Evolutionary conservation across 2,329 filamentous ascomycete species (phyloP), one percentile per base, ranked within the genome.

Genomic region (Pseudocercospora pini-densiflorae): DNA sequence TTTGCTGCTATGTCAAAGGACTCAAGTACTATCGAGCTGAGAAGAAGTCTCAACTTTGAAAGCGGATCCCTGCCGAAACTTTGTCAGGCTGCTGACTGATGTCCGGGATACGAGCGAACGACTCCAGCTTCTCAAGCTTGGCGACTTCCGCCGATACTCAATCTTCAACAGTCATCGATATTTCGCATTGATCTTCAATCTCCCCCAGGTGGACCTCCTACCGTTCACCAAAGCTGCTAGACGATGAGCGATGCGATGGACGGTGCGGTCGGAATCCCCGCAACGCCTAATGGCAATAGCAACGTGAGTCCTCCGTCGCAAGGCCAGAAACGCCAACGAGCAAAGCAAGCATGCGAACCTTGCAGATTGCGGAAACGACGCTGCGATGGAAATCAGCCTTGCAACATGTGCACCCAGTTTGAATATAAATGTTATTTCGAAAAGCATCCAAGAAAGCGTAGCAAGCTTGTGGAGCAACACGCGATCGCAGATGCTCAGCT

Each of bases 341-440:
- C 76, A 12, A 77, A 77, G 54, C 76, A 77, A 61, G 76, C 76
- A 8, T 78, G 76, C 70, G 77, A 83, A 64, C 82, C 84, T 19
- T 88, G 86, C 64, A 81, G 86, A 40, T 80, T 86, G 12, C 81
- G 85, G 58, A 88, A 88, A 74, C 81, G 86, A 54, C 85, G 85
- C 76, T 88, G 86, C 69, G 83, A 87, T 67, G 85, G 85, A 12
- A 77, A 77, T 5, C 77, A 81, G 47, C 86, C 86, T 0, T 88
- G 86, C 72, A 80, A 79, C 57, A 85, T 84, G 36, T 88, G 86
- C 72, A 77, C 81, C 0, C 81, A 84, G 33, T 86, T 84, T 66
- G 85, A 86, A 45, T 85, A 85, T 63, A 81, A 84, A 16, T 67
- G 65, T 45, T 67, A 67, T 33, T 67, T 64, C 60, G 75, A 77